Conservation (phyloP, 2,329 filamentous ascomycete species). For the Monilinia fructicola region DNA sequence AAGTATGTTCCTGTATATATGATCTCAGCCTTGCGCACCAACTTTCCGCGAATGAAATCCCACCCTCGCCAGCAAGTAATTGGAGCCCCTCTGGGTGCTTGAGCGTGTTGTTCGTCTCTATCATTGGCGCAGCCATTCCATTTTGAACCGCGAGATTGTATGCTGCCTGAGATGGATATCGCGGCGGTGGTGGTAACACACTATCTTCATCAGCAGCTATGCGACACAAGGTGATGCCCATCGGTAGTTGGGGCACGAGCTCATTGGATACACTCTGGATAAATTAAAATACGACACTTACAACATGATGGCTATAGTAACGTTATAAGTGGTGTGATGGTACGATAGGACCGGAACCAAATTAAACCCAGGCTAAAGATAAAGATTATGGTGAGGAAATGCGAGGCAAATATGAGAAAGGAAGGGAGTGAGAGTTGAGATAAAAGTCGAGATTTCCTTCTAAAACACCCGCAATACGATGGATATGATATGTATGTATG, state of each 20-base stretch:
- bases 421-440: neutral
- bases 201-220: slow-evolving; percentile 39
- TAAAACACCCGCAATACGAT: neutral
- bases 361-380: slow-evolving; percentile 1
- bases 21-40: slow-evolving; percentile 7
- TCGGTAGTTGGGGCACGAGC: slow-evolving; percentile 29
- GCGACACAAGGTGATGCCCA: slow-evolving; percentile 25
- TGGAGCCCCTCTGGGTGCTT: slow-evolving; percentile 80
- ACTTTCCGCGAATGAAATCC: slow-evolving; percentile 19
- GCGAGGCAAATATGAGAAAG: neutral
- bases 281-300: slow-evolving; percentile 21
- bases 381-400: neutral
- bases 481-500: neutral
- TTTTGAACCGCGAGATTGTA: slow-evolving; percentile 71
- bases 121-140: slow-evolving; percentile 68
- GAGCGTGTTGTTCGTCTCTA: slow-evolving; percentile 92
- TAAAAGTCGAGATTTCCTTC: neutral
- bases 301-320: slow-evolving; percentile 21
- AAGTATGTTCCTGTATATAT: slow-evolving; percentile 72
- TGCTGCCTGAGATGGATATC: slow-evolving; percentile 73
- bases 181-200: slow-evolving; percentile 79
- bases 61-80: slow-evolving; percentile 90
- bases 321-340: neutral
- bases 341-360: neutral
- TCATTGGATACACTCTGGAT: slow-evolving; percentile 13